These are phyloP conservation scores for Carallia brachiata DNA, from an alignment of 345 rosid genomes.

Conservation along the genomic window DNA sequence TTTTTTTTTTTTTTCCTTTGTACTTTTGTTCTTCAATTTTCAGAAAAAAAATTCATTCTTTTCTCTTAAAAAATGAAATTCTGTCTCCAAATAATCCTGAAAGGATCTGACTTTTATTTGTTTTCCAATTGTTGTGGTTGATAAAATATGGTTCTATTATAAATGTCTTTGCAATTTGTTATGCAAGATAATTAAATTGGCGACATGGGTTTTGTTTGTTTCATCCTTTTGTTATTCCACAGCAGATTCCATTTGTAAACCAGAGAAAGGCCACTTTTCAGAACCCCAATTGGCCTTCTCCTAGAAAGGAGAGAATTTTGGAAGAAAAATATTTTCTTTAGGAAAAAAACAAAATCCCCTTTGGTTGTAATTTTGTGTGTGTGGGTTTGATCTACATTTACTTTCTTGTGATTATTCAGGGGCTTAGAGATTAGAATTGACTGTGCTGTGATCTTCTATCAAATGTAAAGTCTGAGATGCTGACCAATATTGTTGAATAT, in stretches of 20 bases:
- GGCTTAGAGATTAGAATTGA: constrained; percentile 4
- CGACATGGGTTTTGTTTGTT: background rate
- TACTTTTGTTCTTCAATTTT: background rate
- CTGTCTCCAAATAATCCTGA: constrained; percentile 1
- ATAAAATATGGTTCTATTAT: no score
- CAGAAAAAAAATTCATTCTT: no score
- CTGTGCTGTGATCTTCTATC: background rate
- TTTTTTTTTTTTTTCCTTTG: background rate
- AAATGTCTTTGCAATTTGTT: no score
- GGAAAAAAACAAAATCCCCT: no score
- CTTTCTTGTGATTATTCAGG: background rate
- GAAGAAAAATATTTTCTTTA: no score
- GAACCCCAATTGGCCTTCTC: background rate
- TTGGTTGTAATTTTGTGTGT: background rate
- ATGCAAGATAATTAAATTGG: background rate
- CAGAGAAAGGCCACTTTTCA: background rate
- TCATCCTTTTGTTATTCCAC: background rate
- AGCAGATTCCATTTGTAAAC: background rate
- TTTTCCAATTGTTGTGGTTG: no score
- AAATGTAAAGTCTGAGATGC: constrained; percentile 5
- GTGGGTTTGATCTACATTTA: background rate
- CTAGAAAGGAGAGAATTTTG: background rate
- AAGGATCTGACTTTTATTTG: no score
- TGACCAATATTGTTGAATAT: constrained; percentile 18
- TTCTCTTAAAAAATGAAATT: background rate